Evolutionary conservation across 768 basidiomycete species (phyloP).

Genomic region (Panaeolus cyanescens): DNA sequence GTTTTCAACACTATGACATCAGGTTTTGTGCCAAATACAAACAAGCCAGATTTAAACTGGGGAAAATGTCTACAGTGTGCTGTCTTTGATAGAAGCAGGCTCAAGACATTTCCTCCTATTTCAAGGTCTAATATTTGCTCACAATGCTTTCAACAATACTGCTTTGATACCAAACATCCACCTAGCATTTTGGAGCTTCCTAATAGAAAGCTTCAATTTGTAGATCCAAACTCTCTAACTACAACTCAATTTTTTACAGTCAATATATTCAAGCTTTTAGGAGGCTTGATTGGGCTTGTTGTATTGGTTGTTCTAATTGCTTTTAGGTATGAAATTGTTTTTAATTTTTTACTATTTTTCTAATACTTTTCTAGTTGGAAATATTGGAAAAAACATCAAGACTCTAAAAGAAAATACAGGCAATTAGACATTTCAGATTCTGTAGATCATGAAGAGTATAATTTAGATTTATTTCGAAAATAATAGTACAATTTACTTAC

Average conservation of each 20-base stretch:
- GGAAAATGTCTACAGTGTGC: conserved; percentile 73
- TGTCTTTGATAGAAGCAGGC: conserved; percentile 52
- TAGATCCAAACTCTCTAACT: conserved; percentile 58
- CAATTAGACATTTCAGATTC: background rate
- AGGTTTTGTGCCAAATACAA: conserved; percentile 64
- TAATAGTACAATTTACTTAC: background rate
- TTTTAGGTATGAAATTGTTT: conserved; percentile 36
- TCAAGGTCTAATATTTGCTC: conserved; percentile 42
- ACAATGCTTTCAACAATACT: conserved; percentile 56
- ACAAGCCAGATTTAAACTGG: conserved; percentile 60
- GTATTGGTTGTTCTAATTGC: conserved; percentile 39
- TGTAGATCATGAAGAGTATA: background rate
- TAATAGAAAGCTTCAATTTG: conserved; percentile 45
- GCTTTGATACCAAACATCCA: conserved; percentile 49
- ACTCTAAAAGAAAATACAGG: background rate
- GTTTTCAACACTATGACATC: conserved; percentile 54
- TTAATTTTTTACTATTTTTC: background rate
- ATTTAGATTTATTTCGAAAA: background rate
- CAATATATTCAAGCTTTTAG: conserved; percentile 50
- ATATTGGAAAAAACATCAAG: background rate
- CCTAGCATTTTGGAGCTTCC: conserved; percentile 45
- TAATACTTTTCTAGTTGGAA: background rate
- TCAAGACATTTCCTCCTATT: conserved; percentile 34
- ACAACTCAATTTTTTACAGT: conserved; percentile 45
- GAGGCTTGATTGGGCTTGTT: conserved; percentile 44